These are phyloP conservation scores for Fusarium heterosporum DNA, from an alignment of 2,329 filamentous ascomycete species.

Conservation along the genomic window DNA sequence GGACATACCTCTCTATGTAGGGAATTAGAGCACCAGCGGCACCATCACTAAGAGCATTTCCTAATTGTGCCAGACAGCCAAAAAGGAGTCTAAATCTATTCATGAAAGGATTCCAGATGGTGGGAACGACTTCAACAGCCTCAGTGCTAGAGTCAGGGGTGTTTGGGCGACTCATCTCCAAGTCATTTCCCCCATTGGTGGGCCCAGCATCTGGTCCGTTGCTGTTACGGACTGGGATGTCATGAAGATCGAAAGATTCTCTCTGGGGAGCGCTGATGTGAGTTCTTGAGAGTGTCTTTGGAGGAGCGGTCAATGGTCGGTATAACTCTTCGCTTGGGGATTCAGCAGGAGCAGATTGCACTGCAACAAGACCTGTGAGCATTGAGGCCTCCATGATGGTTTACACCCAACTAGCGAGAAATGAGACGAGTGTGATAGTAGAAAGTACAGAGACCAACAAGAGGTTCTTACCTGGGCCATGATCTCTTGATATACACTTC, in stretches of 20 bases:
- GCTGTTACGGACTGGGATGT: constrained; percentile 28
- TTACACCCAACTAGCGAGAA: not conserved
- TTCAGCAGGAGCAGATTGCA: constrained; percentile 45
- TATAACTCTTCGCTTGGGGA: constrained; percentile 37
- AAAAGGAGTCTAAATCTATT: constrained; percentile 77
- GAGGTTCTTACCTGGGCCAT: not conserved
- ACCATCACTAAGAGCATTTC: constrained; percentile 79
- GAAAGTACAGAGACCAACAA: not conserved
- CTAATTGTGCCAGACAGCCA: constrained; percentile 73
- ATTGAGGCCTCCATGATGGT: constrained; percentile 51
- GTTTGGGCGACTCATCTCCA: constrained; percentile 67
- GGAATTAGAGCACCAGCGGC: constrained; percentile 83
- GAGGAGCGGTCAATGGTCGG: constrained; percentile 48
- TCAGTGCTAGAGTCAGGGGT: constrained; percentile 55
- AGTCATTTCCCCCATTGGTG: constrained; percentile 41
- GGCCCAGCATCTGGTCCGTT: constrained; percentile 20
- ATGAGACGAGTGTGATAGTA: too few relatives aligned
- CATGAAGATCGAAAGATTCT: constrained; percentile 49
- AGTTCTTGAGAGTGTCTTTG: constrained; percentile 54
- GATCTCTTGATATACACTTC: constrained; percentile 2
- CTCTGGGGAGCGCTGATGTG: constrained; percentile 55
- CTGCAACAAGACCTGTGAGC: constrained; percentile 50
- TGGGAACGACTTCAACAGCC: constrained; percentile 63
- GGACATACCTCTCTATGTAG: constrained; percentile 74
- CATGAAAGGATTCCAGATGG: constrained; percentile 70